phyloP scores from a whole-genome alignment of 495 filamentous ascomycete species.

The Darksidea phi region DNA sequence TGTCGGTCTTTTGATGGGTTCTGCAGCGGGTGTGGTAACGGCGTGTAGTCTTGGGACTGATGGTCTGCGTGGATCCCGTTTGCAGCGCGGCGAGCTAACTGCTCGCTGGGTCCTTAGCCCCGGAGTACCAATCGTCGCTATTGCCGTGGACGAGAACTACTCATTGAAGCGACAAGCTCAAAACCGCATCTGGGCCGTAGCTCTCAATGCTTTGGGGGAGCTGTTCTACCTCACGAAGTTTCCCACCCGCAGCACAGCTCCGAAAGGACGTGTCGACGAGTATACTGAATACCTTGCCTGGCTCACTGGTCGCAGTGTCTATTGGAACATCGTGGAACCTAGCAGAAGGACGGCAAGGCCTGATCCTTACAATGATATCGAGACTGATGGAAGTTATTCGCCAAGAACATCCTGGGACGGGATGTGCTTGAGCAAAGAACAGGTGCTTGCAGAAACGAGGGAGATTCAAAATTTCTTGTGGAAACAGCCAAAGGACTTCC shows the following conservation, averaged over 20 bases:
- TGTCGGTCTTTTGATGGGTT: slow-evolving; percentile 79
- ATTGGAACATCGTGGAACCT: slow-evolving; percentile 76
- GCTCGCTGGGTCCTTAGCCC: slow-evolving; percentile 86
- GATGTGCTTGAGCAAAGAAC: slow-evolving; percentile 67
- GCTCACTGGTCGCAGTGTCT: slow-evolving; percentile 71
- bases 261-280: slow-evolving; percentile 39
- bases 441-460: slow-evolving; percentile 69
- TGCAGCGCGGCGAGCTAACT: slow-evolving; percentile 71
- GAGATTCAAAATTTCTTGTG: slow-evolving; percentile 77
- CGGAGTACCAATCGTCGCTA: slow-evolving; percentile 84
- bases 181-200: slow-evolving; percentile 78
- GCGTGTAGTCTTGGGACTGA: slow-evolving; percentile 72
- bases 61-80: slow-evolving; percentile 63
- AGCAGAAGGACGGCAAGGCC: slow-evolving; percentile 69
- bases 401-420: slow-evolving; percentile 67
- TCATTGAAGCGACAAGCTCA: slow-evolving; percentile 64
- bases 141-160: slow-evolving; percentile 81
- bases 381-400: slow-evolving; percentile 65
- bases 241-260: slow-evolving; percentile 49
- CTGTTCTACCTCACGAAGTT: slow-evolving; percentile 77
- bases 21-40: slow-evolving; percentile 81
- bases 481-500: slow-evolving; percentile 75
- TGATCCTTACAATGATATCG: slow-evolving; percentile 63
- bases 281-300: slow-evolving; percentile 67
- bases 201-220: slow-evolving; percentile 88